Evolutionary conservation across 169 alveolate species (phyloP).

Genomic region (Cryptosporidium muris): DNA sequence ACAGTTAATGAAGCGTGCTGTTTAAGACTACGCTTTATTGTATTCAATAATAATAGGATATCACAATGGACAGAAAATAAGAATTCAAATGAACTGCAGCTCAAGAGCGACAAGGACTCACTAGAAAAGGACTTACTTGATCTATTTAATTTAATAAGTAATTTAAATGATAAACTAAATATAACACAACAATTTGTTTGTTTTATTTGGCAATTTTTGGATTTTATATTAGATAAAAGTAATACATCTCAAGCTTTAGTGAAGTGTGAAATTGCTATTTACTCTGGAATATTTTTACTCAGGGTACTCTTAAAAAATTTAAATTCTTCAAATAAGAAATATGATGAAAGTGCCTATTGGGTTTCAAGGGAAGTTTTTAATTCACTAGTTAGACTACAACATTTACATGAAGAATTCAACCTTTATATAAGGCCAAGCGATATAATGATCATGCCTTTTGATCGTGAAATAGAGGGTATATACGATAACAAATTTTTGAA

Average conservation of each 20-base stretch:
- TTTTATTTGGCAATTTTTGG: slow-evolving; percentile 65
- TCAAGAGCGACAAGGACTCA: neutral
- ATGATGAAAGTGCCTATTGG: slow-evolving; percentile 36
- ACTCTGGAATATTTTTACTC: slow-evolving; percentile 35
- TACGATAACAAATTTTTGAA: neutral
- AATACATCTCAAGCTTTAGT: neutral
- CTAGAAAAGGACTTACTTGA: slow-evolving; percentile 40
- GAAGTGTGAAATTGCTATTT: slow-evolving; percentile 52
- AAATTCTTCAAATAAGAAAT: slow-evolving; percentile 2
- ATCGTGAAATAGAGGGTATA: no score
- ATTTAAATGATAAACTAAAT: neutral
- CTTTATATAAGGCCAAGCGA: slow-evolving; percentile 55
- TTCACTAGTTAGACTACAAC: slow-evolving; percentile 29
- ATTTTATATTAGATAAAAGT: neutral
- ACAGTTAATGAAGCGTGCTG: slow-evolving; percentile 37
- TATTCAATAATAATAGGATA: slow-evolving; percentile 5
- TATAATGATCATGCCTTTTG: slow-evolving; percentile 1
- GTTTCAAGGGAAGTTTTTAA: slow-evolving; percentile 37
- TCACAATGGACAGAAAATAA: slow-evolving; percentile 10
- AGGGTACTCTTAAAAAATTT: slow-evolving; percentile 26
- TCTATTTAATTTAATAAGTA: neutral
- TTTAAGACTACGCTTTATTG: slow-evolving; percentile 38
- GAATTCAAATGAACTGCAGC: neutral
- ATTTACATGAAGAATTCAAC: slow-evolving; percentile 38
- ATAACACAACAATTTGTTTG: slow-evolving; percentile 50